A percentile compares a stretch with the other conserved stretches of the same genome.
These are phyloP conservation scores for Diatrype stigma DNA, from an alignment of 2,329 filamentous ascomycete species.

Conservation along the genomic window DNA sequence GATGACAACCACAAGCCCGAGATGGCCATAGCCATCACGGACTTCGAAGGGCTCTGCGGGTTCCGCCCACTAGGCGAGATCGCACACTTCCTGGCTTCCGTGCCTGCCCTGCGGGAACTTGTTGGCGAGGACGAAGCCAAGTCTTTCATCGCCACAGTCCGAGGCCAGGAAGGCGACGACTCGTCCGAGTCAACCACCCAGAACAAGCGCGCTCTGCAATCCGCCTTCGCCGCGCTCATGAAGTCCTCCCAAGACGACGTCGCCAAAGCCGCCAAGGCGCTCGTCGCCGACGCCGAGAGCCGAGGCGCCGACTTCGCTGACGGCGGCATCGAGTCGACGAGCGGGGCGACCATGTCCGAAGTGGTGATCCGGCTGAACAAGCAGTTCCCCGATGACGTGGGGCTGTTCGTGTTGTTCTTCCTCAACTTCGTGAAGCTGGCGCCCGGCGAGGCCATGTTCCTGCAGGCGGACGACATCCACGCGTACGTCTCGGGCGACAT, in stretches of 20 bases:
- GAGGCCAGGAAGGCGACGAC: conserved; percentile 45
- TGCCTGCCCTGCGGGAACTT: conserved; percentile 60
- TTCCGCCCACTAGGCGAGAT: conserved; percentile 89
- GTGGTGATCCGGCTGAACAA: conserved; percentile 73
- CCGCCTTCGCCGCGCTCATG: conserved; percentile 77
- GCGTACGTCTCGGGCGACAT: conserved; percentile 92
- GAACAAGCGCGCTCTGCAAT: conserved; percentile 77
- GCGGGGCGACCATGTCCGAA: conserved; percentile 67
- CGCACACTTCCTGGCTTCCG: conserved; percentile 63
- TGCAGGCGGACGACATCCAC: conserved; percentile 95
- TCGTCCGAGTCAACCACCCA: conserved; percentile 33
- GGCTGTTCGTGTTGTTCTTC: conserved; percentile 94
- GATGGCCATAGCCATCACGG: conserved; percentile 97
- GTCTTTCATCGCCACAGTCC: conserved; percentile 48
- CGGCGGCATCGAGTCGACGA: conserved; percentile 63
- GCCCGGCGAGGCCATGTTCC: conserved; percentile 90
- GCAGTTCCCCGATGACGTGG: conserved; percentile 86
- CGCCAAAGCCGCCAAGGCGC: conserved; percentile 58
- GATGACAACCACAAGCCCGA: conserved; percentile 99
- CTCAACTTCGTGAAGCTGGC: conserved; percentile 88
- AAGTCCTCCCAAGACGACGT: conserved; percentile 65
- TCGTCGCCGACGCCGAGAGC: conserved; percentile 66
- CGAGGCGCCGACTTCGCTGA: conserved; percentile 72
- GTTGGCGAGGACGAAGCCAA: conserved; percentile 62
- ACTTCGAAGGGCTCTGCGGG: conserved; percentile 93